phyloP scores from a whole-genome alignment of 106 monocot genomes.

The Platanthera guangdongensis region DNA sequence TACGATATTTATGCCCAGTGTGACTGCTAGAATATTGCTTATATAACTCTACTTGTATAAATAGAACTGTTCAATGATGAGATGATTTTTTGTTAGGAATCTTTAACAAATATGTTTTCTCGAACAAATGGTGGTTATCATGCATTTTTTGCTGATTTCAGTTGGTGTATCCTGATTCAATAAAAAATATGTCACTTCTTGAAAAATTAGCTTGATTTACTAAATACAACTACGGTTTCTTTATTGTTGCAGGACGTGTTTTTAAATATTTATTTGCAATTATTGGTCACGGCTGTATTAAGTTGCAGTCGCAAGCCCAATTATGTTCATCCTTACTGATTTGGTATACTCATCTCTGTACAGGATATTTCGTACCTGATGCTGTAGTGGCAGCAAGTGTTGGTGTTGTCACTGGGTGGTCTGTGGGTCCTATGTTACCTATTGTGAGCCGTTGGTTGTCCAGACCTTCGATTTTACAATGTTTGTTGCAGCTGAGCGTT shows the following conservation, averaged over 20 bases:
- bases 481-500: constrained; percentile 63
- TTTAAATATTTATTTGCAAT: background rate
- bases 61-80: no score
- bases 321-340: background rate
- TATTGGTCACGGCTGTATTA: background rate
- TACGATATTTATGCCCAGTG: no score
- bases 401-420: constrained; percentile 79
- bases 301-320: background rate
- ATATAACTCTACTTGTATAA: no score
- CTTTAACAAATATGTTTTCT: background rate
- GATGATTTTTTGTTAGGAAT: no score
- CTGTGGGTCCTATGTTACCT: constrained; percentile 75
- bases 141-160: background rate
- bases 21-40: no score
- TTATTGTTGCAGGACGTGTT: background rate
- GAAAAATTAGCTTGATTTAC: background rate
- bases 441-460: constrained; percentile 67
- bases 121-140: background rate
- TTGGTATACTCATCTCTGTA: constrained; percentile 5
- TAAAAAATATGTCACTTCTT: background rate
- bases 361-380: constrained; percentile 94
- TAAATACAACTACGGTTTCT: background rate
- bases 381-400: constrained; percentile 64
- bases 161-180: background rate
- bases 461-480: constrained; percentile 51